Base-by-base conservation (phyloP, 768 basidiomycete genomes). In the Psilocybe cubensis region DNA sequence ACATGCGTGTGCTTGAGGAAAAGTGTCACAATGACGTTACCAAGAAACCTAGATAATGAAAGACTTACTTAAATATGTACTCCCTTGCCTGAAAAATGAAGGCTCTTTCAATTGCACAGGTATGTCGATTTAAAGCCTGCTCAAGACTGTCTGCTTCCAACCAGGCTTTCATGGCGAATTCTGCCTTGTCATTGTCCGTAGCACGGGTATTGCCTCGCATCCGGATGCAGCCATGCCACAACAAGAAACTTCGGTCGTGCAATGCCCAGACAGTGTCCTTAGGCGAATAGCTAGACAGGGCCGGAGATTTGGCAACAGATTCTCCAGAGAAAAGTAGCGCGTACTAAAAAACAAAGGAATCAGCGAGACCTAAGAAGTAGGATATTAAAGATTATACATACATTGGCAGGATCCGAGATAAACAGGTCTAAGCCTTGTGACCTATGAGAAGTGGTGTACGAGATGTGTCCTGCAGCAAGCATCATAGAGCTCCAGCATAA, bases 231-330 rank as follows among this genome's bases (percentile, higher is more conserved):
- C 80, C 80, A 68, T 88, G 83, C 89, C 90, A 92, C 31, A 91
- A 73, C 20, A 92, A 72, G 73, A 87, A 85, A 6, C 82, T 77
- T 44, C 88, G 84, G 63, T 87, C 83, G 65, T 87, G 83, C 50
- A 91, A 73, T n/a, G 87, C 88, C 89, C 87, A 92, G 20, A 91
- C 76, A 4, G 86, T 86, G 53, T 89, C 83, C 68, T 88, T 91
- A 8, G 80, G 74, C 3, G 81, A 75, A 53, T 63, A 44, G 7
- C 66, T 59, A 35, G 67, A 42, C 18, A 71, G 54, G 20, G 64
- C 40, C 10, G 74, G 74, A 9, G 73, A 77, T 25, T 71, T 72
- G 2, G 69, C 71, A 23, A 84, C 71, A 11, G 82, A 78, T 71
- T 91, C 89, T n/a, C 88, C 89, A 6, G 88, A 85, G 68, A 92